Percentiles rank a stretch among this genome's conserved stretches.
phyloP scores from a whole-genome alignment of 2,329 filamentous ascomycete genomes.

The Hymenoscyphus albidus region DNA sequence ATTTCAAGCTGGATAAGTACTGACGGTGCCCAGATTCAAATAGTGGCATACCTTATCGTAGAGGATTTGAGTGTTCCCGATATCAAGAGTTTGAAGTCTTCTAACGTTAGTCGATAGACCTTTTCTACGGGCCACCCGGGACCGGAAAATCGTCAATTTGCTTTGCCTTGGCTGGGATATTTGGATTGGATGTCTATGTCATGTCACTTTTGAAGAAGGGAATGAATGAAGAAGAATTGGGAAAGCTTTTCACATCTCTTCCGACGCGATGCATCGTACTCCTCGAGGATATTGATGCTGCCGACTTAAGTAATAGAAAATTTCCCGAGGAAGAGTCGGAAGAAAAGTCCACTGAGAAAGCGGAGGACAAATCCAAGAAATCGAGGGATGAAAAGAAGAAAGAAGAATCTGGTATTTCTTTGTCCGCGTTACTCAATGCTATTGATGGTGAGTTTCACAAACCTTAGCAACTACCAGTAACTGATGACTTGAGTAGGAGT shows the following conservation, averaged over 20 bases:
- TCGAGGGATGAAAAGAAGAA: conserved; percentile 10
- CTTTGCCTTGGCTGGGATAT: conserved; percentile 65
- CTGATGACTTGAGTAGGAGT: conserved; percentile 36
- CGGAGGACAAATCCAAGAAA: conserved; percentile 13
- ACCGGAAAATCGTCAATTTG: conserved; percentile 74
- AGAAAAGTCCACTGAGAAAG: too few relatives aligned
- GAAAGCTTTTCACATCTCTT: conserved; percentile 60
- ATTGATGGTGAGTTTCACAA: conserved; percentile 50
- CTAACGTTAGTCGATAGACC: conserved; percentile 39
- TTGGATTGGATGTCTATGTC: conserved; percentile 69
- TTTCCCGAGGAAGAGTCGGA: conserved; percentile 18
- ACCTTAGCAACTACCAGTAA: neutral
- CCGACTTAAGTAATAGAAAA: conserved; percentile 56
- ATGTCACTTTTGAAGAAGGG: conserved; percentile 60
- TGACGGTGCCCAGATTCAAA: conserved; percentile 51
- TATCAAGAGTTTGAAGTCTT: neutral
- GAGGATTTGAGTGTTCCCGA: conserved; percentile 51
- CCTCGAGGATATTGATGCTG: conserved; percentile 72
- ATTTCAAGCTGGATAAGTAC: neutral
- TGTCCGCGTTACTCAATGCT: conserved; percentile 63
- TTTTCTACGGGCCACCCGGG: conserved; percentile 78
- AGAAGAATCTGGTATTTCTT: conserved; percentile 40
- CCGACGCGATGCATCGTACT: conserved; percentile 68
- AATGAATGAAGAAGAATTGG: conserved; percentile 65
- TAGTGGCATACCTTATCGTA: conserved; percentile 78